Evolutionary conservation across 179 eudicot species (phyloP).

Genomic region (Silene vulgaris): DNA sequence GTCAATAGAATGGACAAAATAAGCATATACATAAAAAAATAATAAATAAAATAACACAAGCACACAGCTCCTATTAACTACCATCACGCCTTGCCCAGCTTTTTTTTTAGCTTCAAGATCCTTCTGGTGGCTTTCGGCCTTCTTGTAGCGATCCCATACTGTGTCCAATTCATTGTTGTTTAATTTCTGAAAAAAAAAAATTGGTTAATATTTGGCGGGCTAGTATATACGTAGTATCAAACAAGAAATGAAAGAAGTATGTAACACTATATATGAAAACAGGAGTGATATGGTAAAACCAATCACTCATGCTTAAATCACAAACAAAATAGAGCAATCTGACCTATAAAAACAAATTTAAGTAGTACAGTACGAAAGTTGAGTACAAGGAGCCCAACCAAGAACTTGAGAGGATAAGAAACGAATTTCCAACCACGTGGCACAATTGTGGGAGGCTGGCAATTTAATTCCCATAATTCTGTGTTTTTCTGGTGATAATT

Average conservation of each 20-base stretch:
- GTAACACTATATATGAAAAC: neutral
- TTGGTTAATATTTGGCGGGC: neutral
- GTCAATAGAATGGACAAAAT: neutral
- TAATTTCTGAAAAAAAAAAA: constrained; percentile 40
- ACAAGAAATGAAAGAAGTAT: neutral
- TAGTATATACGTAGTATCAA: neutral
- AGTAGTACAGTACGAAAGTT: too few species aligned
- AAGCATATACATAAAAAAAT: neutral
- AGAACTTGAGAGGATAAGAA: too few species aligned
- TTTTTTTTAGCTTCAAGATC: constrained; percentile 52
- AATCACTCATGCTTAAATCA: neutral
- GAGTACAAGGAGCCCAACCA: too few species aligned
- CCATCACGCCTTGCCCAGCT: constrained; percentile 63
- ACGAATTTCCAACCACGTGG: too few species aligned
- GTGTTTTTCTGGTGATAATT: too few species aligned
- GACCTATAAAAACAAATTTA: neutral
- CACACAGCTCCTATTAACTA: constrained; percentile 17
- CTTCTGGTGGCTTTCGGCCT: constrained; percentile 56
- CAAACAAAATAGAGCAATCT: neutral
- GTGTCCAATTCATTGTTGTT: constrained; percentile 40
- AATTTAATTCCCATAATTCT: too few species aligned
- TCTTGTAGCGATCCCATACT: constrained; percentile 42
- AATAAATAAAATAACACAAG: too few species aligned
- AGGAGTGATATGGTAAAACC: neutral
- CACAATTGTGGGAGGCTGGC: too few species aligned